phyloP scores from a whole-genome alignment of 2,329 filamentous ascomycete species.

The Trichoderma koningii region DNA sequence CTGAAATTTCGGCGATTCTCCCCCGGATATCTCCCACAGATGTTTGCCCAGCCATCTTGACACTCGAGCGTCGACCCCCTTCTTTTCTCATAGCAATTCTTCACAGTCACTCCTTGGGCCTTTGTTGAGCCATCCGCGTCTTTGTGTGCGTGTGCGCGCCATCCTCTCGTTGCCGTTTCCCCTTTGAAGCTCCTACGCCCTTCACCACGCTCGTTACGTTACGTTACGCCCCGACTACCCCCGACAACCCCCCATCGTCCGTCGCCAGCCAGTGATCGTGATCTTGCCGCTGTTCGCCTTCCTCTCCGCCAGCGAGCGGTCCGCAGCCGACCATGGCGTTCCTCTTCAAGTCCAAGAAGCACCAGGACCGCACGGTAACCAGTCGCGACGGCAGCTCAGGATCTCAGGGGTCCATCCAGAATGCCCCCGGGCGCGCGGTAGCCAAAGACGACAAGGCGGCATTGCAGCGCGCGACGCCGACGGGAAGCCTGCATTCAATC shows the following conservation, averaged over 20 bases:
- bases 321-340: slow-evolving; percentile 67
- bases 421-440: slow-evolving; percentile 47
- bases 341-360: slow-evolving; percentile 80
- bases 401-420: slow-evolving; percentile 53
- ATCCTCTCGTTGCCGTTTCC: slow-evolving; percentile 26
- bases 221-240: background rate
- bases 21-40: slow-evolving; percentile 40
- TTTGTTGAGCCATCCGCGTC: slow-evolving; percentile 29
- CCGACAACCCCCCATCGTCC: slow-evolving; percentile 6
- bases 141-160: slow-evolving; percentile 25
- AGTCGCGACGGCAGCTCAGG: slow-evolving; percentile 56
- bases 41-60: slow-evolving; percentile 50
- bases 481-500: slow-evolving; percentile 75
- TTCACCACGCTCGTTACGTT: slow-evolving; percentile 18
- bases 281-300: slow-evolving; percentile 31
- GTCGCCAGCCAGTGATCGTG: slow-evolving; percentile 22
- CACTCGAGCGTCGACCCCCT: slow-evolving; percentile 41
- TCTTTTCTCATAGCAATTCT: slow-evolving; percentile 35
- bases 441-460: slow-evolving; percentile 57
- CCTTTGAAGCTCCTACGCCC: slow-evolving; percentile 6
- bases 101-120: slow-evolving; percentile 33
- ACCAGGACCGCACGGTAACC: slow-evolving; percentile 62
- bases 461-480: slow-evolving; percentile 67
- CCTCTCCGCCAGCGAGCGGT: slow-evolving; percentile 43
- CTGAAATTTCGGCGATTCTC: slow-evolving; percentile 36